Evolutionary conservation across 2,329 filamentous ascomycete genomes (phyloP).

Genomic region (Cladophialophora chaetospira): DNA sequence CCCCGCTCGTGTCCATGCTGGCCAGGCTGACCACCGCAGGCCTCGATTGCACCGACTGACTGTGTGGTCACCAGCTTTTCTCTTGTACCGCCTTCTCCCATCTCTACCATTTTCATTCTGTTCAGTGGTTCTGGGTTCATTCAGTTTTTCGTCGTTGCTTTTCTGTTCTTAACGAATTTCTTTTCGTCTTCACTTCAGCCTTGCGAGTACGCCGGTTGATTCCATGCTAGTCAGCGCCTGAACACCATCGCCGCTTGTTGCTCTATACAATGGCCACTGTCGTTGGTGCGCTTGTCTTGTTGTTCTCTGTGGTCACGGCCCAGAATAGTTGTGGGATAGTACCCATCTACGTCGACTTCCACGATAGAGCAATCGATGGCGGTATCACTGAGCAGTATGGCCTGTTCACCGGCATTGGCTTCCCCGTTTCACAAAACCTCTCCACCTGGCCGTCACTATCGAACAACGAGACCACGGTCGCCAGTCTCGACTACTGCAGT

Average conservation of each 20-base stretch:
- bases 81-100: constrained; percentile 11
- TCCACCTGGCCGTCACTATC: constrained; percentile 47
- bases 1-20: constrained; percentile 4
- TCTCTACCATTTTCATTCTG: constrained; percentile 8
- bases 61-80: constrained; percentile 14
- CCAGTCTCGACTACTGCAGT: constrained; percentile 41
- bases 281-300: constrained; percentile 15
- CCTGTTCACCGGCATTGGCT: constrained; percentile 48
- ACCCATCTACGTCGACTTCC: constrained; percentile 49
- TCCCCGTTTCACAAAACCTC: constrained; percentile 45
- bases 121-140: constrained; percentile 7
- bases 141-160: constrained; percentile 1
- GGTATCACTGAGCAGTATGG: constrained; percentile 46
- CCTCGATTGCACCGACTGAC: background rate
- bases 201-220: background rate
- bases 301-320: constrained; percentile 10
- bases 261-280: constrained; percentile 17
- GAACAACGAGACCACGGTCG: constrained; percentile 47
- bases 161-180: background rate
- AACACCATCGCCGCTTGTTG: background rate
- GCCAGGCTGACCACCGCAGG: constrained; percentile 20
- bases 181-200: background rate
- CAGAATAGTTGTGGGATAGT: constrained; percentile 20
- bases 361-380: constrained; percentile 46
- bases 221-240: background rate